Percentiles rank a stretch among this genome's conserved stretches.
phyloP scores from a whole-genome alignment of 116 monocot genomes.

The Iris pallida region DNA sequence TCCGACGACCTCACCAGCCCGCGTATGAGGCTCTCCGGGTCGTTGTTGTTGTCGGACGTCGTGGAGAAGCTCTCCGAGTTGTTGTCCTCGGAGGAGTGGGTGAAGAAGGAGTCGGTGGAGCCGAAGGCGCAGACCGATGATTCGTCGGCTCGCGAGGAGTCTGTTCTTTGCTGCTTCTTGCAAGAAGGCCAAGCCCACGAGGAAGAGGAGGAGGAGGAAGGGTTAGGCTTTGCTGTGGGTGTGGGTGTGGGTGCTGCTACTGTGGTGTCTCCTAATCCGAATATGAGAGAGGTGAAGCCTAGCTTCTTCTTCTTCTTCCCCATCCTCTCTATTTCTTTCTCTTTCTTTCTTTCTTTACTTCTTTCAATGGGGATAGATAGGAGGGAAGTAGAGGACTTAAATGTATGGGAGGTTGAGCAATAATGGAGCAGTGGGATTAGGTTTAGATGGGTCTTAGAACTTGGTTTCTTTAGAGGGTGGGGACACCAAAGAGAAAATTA shows the following conservation, averaged over 20 bases:
- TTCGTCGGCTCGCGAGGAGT: conserved; percentile 7
- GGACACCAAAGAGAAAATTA: too few relatives aligned
- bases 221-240: not conserved
- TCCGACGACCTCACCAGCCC: not conserved
- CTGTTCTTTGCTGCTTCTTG: not conserved
- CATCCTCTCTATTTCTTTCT: too few relatives aligned
- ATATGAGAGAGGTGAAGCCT: conserved; percentile 9
- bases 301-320: not conserved
- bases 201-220: not conserved
- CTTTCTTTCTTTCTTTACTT: not conserved
- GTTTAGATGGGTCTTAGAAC: too few relatives aligned
- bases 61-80: not conserved
- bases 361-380: too few relatives aligned
- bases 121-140: not conserved
- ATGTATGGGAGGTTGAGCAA: too few relatives aligned
- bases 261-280: too few relatives aligned
- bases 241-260: not conserved
- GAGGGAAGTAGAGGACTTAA: too few relatives aligned
- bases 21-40: too few relatives aligned
- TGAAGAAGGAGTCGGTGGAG: not conserved
- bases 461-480: too few relatives aligned
- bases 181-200: conserved; percentile 8
- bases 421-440: too few relatives aligned
- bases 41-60: too few relatives aligned
- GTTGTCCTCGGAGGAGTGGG: not conserved